Percentiles rank a stretch among this genome's conserved stretches.
Conservation (phyloP, 1,284 basidiomycete genomes). For the Cutaneotrichosporon sp. region DNA sequence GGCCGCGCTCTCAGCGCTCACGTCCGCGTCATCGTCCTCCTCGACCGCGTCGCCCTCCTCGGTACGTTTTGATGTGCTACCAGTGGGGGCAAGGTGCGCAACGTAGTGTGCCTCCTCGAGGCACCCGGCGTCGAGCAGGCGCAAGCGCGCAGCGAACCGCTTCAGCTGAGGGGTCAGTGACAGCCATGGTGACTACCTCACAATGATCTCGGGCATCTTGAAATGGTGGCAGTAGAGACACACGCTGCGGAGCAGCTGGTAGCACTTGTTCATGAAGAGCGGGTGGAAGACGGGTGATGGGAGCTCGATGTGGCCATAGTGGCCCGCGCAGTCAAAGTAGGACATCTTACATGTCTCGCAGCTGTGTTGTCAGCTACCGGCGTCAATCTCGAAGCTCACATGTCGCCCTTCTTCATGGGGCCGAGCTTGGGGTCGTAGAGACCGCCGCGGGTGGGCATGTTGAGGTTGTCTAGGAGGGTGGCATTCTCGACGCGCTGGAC, state of each 20-base stretch:
- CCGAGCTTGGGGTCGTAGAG: conserved; percentile 96
- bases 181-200: conserved; percentile 45
- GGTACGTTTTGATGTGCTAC: conserved; percentile 34
- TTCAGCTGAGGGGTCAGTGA: conserved; percentile 61
- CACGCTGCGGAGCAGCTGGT: conserved; percentile 81
- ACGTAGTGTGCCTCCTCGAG: conserved; percentile 78
- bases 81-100: conserved; percentile 60
- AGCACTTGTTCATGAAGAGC: conserved; percentile 92
- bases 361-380: conserved; percentile 55
- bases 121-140: conserved; percentile 87
- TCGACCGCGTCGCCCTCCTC: conserved; percentile 54
- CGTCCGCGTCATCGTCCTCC: conserved; percentile 49
- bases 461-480: conserved; percentile 88
- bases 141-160: conserved; percentile 83
- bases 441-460: conserved; percentile 87
- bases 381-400: conserved; percentile 61
- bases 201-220: conserved; percentile 74
- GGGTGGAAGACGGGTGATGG: conserved; percentile 96
- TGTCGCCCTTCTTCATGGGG: conserved; percentile 80
- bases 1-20: conserved; percentile 59
- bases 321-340: conserved; percentile 93
- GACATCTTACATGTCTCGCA: conserved; percentile 91
- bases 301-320: conserved; percentile 83
- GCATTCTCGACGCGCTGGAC: conserved; percentile 97
- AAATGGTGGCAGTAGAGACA: conserved; percentile 97